phyloP scores from a whole-genome alignment of 1,284 basidiomycete species.

The Chalciporus sp. region DNA sequence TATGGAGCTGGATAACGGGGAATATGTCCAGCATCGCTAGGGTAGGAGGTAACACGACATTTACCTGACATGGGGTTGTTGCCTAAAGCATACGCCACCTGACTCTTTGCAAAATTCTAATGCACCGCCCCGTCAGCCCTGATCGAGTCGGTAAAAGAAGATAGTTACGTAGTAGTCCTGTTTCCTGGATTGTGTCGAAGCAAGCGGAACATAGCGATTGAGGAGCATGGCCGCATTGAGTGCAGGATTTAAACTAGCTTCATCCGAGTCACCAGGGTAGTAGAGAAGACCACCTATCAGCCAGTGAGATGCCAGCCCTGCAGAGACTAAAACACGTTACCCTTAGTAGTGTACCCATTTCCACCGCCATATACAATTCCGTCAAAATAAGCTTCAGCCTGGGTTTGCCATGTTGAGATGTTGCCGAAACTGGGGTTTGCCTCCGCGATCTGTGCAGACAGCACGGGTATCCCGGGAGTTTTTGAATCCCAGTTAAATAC shows the following conservation, averaged over 20 bases:
- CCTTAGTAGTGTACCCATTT: constrained; percentile 54
- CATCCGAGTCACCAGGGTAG: constrained; percentile 80
- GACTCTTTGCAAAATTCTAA: constrained; percentile 70
- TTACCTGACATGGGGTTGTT: constrained; percentile 81
- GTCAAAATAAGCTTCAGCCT: constrained; percentile 81
- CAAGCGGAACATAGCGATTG: constrained; percentile 74
- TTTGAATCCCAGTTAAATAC: constrained; percentile 93
- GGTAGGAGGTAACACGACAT: neutral
- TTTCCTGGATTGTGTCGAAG: constrained; percentile 61
- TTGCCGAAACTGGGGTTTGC: constrained; percentile 54
- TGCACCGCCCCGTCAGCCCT: constrained; percentile 13
- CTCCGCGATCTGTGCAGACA: constrained; percentile 70
- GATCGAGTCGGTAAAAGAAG: neutral
- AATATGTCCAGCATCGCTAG: constrained; percentile 1
- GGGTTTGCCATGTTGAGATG: constrained; percentile 65
- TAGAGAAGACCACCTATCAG: constrained; percentile 73
- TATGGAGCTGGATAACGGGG: constrained; percentile 59
- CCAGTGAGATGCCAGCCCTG: constrained; percentile 4
- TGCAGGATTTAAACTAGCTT: constrained; percentile 82
- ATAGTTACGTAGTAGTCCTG: constrained; percentile 59
- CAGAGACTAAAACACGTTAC: constrained; percentile 35
- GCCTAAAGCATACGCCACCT: constrained; percentile 83
- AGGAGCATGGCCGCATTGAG: constrained; percentile 85
- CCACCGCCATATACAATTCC: constrained; percentile 60
- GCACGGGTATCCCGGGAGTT: constrained; percentile 71